Base-by-base conservation (phyloP, 805 yeast species). In the Candida tammaniensis region DNA sequence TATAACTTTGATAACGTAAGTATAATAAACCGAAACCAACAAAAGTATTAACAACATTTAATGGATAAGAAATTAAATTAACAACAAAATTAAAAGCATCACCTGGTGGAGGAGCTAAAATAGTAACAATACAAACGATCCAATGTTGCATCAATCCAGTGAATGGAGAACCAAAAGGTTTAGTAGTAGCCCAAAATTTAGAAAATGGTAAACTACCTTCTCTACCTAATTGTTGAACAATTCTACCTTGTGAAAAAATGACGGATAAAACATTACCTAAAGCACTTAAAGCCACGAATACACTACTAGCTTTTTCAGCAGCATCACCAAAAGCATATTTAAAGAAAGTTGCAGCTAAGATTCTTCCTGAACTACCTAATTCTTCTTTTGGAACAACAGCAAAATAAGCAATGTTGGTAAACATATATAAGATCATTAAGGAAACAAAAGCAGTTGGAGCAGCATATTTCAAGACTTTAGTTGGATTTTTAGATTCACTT, bases 41-140 rank as follows among this genome's bases (percentile, higher is more conserved):
- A 27, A 69, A 66, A 19, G 80, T 64, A 55, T 85, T 82, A 49
- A 86, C 82, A 32, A 86, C 80, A 51, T 86, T 82, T 63, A 80
- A 73, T 31, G 95, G 91, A 56, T 86, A 86, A 2, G 91, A 79
- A 48, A 84, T 81, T 64, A 86, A 69, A 59, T 86, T 85, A 57
- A 83, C 56, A 46, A 86, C 77, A 55, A 86, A 82, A 57, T 83
- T 82, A 64, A 84, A 86, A 30, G 94, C 94, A 53, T 85, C 94
- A 38, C 93, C 94, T 17, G 89, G 85, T 13, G 93, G 91, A 26
- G 86, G 86, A 4, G 91, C 93, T 29, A 84, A 52, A 40, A 86
- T 76, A 31, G 87, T 79, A 33, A 86, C 68, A 25, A 82, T 59
- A 63, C 89, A 83, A 12, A 85, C 80, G 29, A 80, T 57, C 76